A percentile compares a stretch with the other conserved stretches of the same genome.
Evolutionary conservation across 2,329 filamentous ascomycete genomes (phyloP).

Genomic region (Dactylella cylindrospora): DNA sequence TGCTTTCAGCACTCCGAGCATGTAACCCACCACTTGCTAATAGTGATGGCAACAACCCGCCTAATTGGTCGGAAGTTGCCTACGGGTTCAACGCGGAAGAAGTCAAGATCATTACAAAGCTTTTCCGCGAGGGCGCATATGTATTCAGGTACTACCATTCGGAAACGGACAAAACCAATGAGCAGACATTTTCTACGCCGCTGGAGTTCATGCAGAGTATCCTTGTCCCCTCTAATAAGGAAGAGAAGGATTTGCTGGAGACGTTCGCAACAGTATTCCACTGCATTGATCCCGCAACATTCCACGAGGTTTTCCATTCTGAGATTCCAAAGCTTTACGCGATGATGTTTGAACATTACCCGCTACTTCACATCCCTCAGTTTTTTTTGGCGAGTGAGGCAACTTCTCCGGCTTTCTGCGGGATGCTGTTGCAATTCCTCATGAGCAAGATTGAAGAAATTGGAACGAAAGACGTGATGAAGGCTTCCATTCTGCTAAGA

Average conservation of each 20-base stretch:
- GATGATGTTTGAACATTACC: slow-evolving; percentile 96
- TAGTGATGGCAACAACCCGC: slow-evolving; percentile 69
- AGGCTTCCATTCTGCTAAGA: slow-evolving; percentile 85
- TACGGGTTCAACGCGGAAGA: slow-evolving; percentile 97
- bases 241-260: slow-evolving; percentile 96
- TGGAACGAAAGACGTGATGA: slow-evolving; percentile 85
- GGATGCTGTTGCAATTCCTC: slow-evolving; percentile 94
- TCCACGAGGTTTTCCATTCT: slow-evolving; percentile 96
- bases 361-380: slow-evolving; percentile 90
- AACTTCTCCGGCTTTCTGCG: slow-evolving; percentile 94
- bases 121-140: slow-evolving; percentile 93
- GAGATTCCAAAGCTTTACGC: slow-evolving; percentile 96
- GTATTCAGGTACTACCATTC: slow-evolving; percentile 97
- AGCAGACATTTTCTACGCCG: slow-evolving; percentile 46
- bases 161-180: slow-evolving; percentile 61
- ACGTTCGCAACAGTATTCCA: slow-evolving; percentile 98
- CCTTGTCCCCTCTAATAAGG: slow-evolving; percentile 77
- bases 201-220: slow-evolving; percentile 73
- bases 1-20: slow-evolving; percentile 88
- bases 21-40: slow-evolving; percentile 67
- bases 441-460: slow-evolving; percentile 97
- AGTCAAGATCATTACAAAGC: slow-evolving; percentile 90
- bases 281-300: slow-evolving; percentile 95
- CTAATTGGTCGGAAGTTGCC: slow-evolving; percentile 88
- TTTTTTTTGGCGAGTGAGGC: slow-evolving; percentile 99